Base-by-base conservation (phyloP, 768 basidiomycete species). In the Russula olivacea region DNA sequence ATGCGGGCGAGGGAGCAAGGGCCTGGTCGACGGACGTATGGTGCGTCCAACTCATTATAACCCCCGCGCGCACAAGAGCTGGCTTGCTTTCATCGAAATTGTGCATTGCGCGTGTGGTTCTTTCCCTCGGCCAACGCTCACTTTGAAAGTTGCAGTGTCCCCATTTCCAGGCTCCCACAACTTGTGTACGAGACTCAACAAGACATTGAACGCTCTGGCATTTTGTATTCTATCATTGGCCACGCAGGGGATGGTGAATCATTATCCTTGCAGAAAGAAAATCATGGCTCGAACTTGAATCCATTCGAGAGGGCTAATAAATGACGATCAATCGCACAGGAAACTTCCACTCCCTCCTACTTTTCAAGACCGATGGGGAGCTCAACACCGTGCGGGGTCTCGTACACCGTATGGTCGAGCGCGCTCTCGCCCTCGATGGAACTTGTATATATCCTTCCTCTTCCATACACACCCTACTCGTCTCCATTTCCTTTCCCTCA, bases 11-110 rank as follows among this genome's bases (percentile, higher is more conserved):
- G 8, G 87, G 83, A 3, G 74, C 77, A 10, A 81, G 77, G 64
- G 83, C 79, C 4, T 88, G 84, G 84, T 76, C 79, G 14, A 93
- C 91, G 30, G 89, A 91, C 73, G 89, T 93, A 36, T 92, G 85
- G 85, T 86, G 72, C 62, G 75, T 47, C 45, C 45, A 45, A 21
- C n/a, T 21, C 58, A 34, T 7, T 23, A 23, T 23, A 6, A 6
- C 23, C 12, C 21, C 4, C 10, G n/a, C 43, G 43, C 43, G 23
- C 21, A 14, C 23, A 14, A 49, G 48, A 48, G 47, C 3, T 23
- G 4, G 47, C 41, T 36, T 36, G 43, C 4, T 12, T 47, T 21
- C n/a, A 47, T n/a, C 11, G 7, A 10, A 45, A n/a, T 45, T 9
- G n/a, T 12, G 12, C 45, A 9, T 47, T 47, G 21, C 21, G 10